phyloP scores from a whole-genome alignment of 257 asterid species.

The Linderniella brevidens region DNA sequence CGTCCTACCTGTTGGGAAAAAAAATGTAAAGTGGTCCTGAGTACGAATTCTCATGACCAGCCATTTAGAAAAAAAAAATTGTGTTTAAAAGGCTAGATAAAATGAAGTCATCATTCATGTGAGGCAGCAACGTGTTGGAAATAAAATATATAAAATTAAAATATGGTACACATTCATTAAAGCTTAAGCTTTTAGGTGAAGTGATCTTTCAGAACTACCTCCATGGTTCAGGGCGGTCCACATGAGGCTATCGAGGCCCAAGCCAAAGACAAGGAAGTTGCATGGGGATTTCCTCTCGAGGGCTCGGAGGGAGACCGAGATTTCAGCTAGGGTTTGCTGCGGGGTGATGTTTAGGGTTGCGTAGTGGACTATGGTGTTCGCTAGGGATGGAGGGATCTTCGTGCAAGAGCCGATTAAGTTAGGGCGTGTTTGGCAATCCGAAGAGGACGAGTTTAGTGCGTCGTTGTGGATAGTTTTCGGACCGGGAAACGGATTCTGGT shows the following conservation, averaged over 20 bases:
- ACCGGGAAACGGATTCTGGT: background rate
- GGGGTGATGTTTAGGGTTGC: conserved; percentile 76
- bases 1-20: conserved; percentile 22
- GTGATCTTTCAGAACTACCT: conserved; percentile 4
- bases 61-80: too few relatives aligned
- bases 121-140: too few relatives aligned
- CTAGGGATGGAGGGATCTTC: conserved; percentile 52
- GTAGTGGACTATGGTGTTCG: conserved; percentile 61
- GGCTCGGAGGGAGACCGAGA: conserved; percentile 48
- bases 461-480: background rate
- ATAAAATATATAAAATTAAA: too few relatives aligned
- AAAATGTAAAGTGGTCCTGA: too few relatives aligned
- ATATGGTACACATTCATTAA: too few relatives aligned
- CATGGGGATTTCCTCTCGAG: conserved; percentile 57
- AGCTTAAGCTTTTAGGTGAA: too few relatives aligned
- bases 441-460: background rate
- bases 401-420: conserved; percentile 22
- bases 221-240: conserved; percentile 79
- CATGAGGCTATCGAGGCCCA: conserved; percentile 87
- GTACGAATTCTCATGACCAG: too few relatives aligned
- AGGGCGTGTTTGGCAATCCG: conserved; percentile 12
- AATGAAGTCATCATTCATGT: too few relatives aligned
- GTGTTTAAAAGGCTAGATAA: too few relatives aligned
- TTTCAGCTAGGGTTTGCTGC: conserved; percentile 63
- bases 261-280: conserved; percentile 70